Evolutionary conservation across 2,329 filamentous ascomycete genomes (phyloP).

Genomic region (Massarina eburnea): DNA sequence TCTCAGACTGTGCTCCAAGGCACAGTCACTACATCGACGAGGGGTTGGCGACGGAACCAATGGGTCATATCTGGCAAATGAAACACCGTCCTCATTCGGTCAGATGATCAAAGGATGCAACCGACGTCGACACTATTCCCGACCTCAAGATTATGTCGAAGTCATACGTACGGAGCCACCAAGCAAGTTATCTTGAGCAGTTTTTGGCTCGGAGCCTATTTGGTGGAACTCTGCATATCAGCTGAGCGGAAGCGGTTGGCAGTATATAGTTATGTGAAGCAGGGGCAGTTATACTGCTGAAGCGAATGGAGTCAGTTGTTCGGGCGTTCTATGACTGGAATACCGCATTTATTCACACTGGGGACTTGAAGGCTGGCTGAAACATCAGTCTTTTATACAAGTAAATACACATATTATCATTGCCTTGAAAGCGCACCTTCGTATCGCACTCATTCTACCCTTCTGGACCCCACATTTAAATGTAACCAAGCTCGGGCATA

Average conservation of each 20-base stretch:
- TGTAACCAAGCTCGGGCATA: neutral
- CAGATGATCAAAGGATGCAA: neutral
- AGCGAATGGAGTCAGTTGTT: neutral
- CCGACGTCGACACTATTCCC: neutral
- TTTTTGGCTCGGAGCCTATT: neutral
- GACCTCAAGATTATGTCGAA: no score
- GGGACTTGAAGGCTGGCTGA: no score
- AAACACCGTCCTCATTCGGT: slow-evolving; percentile 5
- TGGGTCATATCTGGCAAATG: slow-evolving; percentile 37
- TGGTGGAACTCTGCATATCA: slow-evolving; percentile 27
- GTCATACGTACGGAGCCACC: no score
- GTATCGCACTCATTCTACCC: neutral
- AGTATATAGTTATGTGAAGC: no score
- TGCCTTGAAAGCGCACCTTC: no score
- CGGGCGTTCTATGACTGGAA: no score
- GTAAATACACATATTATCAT: no score
- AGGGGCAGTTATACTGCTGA: no score
- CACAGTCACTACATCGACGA: slow-evolving; percentile 28
- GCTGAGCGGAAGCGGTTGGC: slow-evolving; percentile 24
- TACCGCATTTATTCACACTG: no score
- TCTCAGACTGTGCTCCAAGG: slow-evolving; percentile 21
- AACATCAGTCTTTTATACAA: no score
- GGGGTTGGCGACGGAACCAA: slow-evolving; percentile 38
- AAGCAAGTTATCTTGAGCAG: neutral
- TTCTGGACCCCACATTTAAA: neutral